Conservation (phyloP, 805 yeast genomes). For the Metschnikowia baotianmanensis region DNA sequence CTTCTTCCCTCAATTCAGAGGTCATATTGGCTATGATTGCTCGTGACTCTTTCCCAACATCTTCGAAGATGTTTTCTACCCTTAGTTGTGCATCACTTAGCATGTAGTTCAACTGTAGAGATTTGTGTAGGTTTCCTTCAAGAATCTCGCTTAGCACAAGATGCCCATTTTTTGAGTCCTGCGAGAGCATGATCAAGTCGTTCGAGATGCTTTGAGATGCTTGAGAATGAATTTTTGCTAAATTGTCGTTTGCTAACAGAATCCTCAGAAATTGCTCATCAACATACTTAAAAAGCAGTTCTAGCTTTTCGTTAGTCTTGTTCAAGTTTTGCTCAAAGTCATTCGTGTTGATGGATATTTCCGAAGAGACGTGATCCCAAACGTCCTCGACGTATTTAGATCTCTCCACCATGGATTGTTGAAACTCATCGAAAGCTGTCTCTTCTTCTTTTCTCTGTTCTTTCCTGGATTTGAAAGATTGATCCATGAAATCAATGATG, state of each 20-base stretch:
- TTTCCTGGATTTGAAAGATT: neutral
- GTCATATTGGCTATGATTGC: constrained; percentile 7
- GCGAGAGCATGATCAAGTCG: neutral
- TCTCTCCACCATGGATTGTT: constrained; percentile 2
- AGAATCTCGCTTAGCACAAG: constrained; percentile 5
- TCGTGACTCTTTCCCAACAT: constrained; percentile 3
- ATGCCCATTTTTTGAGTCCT: constrained; percentile 3
- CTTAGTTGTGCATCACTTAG: constrained; percentile 8
- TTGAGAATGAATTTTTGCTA: constrained; percentile 3
- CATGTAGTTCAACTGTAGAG: constrained; percentile 2
- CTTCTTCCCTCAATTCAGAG: constrained; percentile 7
- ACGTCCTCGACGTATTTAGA: constrained; percentile 1
- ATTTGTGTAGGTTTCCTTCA: constrained; percentile 3
- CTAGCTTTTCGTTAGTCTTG: constrained; percentile 3
- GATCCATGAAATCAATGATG: constrained; percentile 5
- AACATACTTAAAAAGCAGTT: constrained; percentile 3
- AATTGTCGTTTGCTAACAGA: constrained; percentile 2
- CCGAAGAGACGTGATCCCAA: constrained; percentile 4
- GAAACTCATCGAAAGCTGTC: constrained; percentile 5
- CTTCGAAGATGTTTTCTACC: constrained; percentile 1
- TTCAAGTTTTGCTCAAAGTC: constrained; percentile 2
- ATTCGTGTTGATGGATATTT: constrained; percentile 3
- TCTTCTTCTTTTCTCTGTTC: constrained; percentile 1
- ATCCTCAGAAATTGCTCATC: constrained; percentile 2
- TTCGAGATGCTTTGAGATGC: constrained; percentile 3